Evolutionary conservation across 306 rosid species (phyloP), one percentile per base, ranked within the genome.

Genomic region (Inga leiocalycina): DNA sequence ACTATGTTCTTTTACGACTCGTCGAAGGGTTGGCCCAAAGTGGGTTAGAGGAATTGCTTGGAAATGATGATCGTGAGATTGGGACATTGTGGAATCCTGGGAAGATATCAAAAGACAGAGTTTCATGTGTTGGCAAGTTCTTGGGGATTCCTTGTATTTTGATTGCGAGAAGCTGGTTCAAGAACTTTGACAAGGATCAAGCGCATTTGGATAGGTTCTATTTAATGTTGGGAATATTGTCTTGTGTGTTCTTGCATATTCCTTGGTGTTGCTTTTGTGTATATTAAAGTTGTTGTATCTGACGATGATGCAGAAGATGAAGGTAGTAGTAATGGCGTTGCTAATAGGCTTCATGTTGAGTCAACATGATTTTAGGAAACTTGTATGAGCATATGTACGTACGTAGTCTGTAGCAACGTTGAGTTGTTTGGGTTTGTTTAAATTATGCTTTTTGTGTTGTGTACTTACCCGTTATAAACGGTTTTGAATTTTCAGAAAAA

Each of bases 1-100:
- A 72, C 37, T 72, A 72, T 72, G 77, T 46, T 13, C n/a, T 72
- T 2, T 46, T 72, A 14, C 61, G 77, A 46, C 77, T 72, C 0
- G 61, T 72, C 43, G 77, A 72, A 44, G 76, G 76, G 9, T 22
- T 72, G 1, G 20, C 76, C 39, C 59, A 46, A 13, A 2, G 76
- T 46, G 76, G 76, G 59, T 72, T 46, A 6, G 59, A 72, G 76
- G 34, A 13, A 45, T 46, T 72, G n/a, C 46, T 72, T 9, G 41
- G 32, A 30, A 15, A 46, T 72, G 41, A 22, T 14, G 13, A 62
- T 32, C 34, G 30, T 61, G 35, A 24, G 17, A 24, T 10, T 24
- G 8, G 46, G 5, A 22, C 39, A 6, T 24, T 46, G 59, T 46
- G 49, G 77, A 14, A 72, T 22, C 15, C 22, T 27, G 59, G 77